Conservation (phyloP, 345 rosid genomes). For the Zanthoxylum bungeanum region DNA sequence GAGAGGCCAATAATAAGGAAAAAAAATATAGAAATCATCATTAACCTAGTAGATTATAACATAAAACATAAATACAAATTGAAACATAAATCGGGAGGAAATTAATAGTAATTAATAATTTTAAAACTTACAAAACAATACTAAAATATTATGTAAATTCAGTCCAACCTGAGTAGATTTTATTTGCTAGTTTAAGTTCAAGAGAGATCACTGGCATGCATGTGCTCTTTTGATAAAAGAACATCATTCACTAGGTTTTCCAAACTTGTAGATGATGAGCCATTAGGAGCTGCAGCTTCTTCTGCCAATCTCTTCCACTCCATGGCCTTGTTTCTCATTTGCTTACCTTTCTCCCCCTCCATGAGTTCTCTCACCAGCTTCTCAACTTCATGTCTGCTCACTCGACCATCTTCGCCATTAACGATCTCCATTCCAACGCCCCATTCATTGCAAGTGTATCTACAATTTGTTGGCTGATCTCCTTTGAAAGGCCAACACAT, state of each 20-base stretch:
- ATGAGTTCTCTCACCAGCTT: not conserved
- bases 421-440: not conserved
- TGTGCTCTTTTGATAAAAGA: no score
- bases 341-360: not conserved
- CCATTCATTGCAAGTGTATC: not conserved
- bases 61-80: no score
- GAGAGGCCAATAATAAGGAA: no score
- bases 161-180: no score
- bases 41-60: no score
- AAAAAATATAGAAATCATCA: no score
- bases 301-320: not conserved
- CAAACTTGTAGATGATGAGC: not conserved
- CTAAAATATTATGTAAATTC: no score
- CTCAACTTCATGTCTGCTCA: not conserved
- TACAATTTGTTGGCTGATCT: not conserved
- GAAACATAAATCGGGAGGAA: no score
- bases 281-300: not conserved
- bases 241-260: not conserved
- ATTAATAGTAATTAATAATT: no score
- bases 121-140: no score
- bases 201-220: no score
- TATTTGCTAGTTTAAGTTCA: no score
- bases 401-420: not conserved
- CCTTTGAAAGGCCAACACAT: constrained; percentile 13
- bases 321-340: not conserved